Conservation (phyloP, 768 basidiomycete species). For the Lactifluus hygrophoroides region DNA sequence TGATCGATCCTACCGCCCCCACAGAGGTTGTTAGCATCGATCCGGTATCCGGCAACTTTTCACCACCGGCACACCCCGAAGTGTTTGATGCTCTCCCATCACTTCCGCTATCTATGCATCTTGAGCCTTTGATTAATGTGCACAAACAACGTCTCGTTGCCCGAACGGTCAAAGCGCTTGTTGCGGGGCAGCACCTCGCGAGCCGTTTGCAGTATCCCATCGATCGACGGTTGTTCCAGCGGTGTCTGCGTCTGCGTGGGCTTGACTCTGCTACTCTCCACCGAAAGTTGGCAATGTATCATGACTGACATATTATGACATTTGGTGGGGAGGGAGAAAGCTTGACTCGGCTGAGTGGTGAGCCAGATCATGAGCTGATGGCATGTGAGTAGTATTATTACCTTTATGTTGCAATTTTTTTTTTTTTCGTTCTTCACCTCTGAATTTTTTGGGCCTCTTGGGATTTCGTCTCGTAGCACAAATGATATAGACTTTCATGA, state of each 20-base stretch:
- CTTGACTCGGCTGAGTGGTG: not conserved
- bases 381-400: not conserved
- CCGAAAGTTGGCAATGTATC: constrained; percentile 35
- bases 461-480: not conserved
- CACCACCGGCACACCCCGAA: constrained; percentile 65
- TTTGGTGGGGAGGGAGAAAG: not conserved
- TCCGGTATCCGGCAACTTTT: constrained; percentile 50
- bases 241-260: constrained; percentile 62
- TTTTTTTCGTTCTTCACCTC: not conserved
- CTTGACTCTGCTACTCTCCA: constrained; percentile 49
- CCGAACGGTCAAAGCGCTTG: constrained; percentile 68
- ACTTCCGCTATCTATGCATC: constrained; percentile 66
- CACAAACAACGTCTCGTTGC: constrained; percentile 83
- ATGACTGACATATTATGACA: constrained; percentile 8
- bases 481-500: constrained; percentile 1
- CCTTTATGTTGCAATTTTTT: constrained; percentile 6
- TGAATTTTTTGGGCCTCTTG: constrained; percentile 7
- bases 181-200: constrained; percentile 77
- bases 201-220: constrained; percentile 58
- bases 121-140: constrained; percentile 82
- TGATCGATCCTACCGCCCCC: constrained; percentile 79
- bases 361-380: not conserved
- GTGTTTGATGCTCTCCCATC: constrained; percentile 67
- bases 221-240: constrained; percentile 71
- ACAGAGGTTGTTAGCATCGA: constrained; percentile 60